phyloP scores from a whole-genome alignment of 2,329 filamentous ascomycete genomes.

The Grosmannia penicillata region DNA sequence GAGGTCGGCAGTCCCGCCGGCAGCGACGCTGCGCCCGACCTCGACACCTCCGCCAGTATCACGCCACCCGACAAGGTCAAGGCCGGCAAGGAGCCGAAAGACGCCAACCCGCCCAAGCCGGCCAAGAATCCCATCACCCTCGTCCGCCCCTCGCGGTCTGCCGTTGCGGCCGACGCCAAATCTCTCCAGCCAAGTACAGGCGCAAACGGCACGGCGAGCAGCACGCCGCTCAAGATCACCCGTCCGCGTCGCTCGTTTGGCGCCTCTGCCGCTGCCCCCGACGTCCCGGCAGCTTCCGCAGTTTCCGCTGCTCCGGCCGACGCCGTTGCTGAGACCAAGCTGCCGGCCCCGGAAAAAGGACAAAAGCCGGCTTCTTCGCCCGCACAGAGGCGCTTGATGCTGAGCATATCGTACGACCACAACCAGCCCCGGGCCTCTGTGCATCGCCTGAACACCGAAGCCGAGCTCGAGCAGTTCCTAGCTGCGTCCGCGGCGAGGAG shows the following conservation, averaged over 20 bases:
- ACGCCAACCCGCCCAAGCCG: not conserved
- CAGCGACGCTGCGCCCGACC: slow-evolving; percentile 18
- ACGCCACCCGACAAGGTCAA: slow-evolving; percentile 1
- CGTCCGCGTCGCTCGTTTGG: not conserved
- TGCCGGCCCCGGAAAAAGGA: too few relatives aligned
- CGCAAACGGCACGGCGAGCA: not conserved
- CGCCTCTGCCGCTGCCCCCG: too few relatives aligned
- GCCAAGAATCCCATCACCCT: slow-evolving; percentile 1
- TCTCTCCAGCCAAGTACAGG: not conserved
- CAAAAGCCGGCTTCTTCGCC: too few relatives aligned
- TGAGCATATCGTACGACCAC: too few relatives aligned
- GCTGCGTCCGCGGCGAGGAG: too few relatives aligned
- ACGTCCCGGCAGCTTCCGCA: too few relatives aligned
- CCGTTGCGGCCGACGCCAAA: not conserved
- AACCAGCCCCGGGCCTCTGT: too few relatives aligned
- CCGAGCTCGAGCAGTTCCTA: too few relatives aligned
- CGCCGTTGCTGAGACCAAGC: too few relatives aligned
- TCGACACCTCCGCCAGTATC: slow-evolving; percentile 10
- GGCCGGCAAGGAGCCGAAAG: not conserved
- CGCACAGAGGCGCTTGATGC: too few relatives aligned
- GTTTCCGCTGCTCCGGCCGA: not conserved
- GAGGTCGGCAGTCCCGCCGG: slow-evolving; percentile 29
- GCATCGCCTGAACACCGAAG: too few relatives aligned
- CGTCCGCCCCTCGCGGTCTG: not conserved
- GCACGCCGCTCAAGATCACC: not conserved